Conservation (phyloP, 495 filamentous ascomycete genomes). For the Hypoxylon lienhwacheense region DNA sequence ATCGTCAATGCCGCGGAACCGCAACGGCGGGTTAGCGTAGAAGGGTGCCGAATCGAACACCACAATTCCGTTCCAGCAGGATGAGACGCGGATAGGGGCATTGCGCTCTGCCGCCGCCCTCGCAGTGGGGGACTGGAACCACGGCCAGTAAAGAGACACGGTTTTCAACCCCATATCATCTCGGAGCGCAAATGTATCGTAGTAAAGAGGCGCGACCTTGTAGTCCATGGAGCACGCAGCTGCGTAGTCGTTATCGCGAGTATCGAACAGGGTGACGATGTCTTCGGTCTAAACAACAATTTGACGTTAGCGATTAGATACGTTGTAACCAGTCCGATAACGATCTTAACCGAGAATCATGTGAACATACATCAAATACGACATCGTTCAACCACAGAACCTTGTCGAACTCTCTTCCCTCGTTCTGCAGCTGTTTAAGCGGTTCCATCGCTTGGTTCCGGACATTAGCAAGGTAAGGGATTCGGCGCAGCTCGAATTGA, state of each 20-base stretch:
- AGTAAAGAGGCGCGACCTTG: slow-evolving; percentile 64
- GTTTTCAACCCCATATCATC: slow-evolving; percentile 66
- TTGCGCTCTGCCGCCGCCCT: slow-evolving; percentile 57
- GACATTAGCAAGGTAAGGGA: slow-evolving; percentile 67
- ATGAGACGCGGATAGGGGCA: slow-evolving; percentile 65
- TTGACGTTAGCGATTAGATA: slow-evolving; percentile 7
- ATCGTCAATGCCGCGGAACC: slow-evolving; percentile 74
- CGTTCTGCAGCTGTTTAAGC: slow-evolving; percentile 41
- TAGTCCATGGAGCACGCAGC: slow-evolving; percentile 85
- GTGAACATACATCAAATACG: slow-evolving; percentile 54
- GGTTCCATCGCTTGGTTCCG: slow-evolving; percentile 62
- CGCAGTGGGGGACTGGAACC: slow-evolving; percentile 66
- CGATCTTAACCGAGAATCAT: neutral
- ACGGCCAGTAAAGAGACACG: slow-evolving; percentile 63
- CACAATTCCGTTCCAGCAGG: slow-evolving; percentile 86
- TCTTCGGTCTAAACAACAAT: slow-evolving; percentile 57
- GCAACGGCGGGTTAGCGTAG: slow-evolving; percentile 51
- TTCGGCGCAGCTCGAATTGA: slow-evolving; percentile 60
- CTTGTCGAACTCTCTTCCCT: slow-evolving; percentile 61
- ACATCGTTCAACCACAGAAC: slow-evolving; percentile 79
- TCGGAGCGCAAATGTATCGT: slow-evolving; percentile 85
- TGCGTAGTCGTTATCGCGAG: slow-evolving; percentile 71
- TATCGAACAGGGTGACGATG: slow-evolving; percentile 68
- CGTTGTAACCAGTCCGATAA: neutral
- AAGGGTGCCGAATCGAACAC: slow-evolving; percentile 54